Evolutionary conservation across 768 basidiomycete genomes (phyloP), one percentile per base, ranked within the genome.

Genomic region (Mycena capillaripes): DNA sequence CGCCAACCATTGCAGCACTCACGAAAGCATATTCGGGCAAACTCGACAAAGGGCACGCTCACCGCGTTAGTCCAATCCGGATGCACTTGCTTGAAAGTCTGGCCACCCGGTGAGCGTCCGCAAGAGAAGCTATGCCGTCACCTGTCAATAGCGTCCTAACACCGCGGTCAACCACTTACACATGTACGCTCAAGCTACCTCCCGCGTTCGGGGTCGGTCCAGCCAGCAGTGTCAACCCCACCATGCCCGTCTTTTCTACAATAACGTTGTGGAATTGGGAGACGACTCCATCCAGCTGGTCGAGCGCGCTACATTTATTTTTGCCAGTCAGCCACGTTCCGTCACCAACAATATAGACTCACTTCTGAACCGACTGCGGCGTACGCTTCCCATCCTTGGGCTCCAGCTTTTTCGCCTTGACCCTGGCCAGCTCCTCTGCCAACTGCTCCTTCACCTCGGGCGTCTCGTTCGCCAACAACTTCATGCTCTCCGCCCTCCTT

Each of bases 51-150:
- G 3, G 1, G 21, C 11, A 12, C 6, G n/a, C 48, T 27, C 30
- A 61, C 48, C 29, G 16, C 25, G 0, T 10, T 36, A 5, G 60
- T 27, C 66, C 67, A 69, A 29, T 38, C n/a, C 0, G 59, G 59
- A 44, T 69, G 67, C 2, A 58, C 36, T 7, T 69, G 48, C 29
- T 53, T 60, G 59, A 69, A 69, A 16, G 19, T 40, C 12, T 52
- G 23, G 34, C 67, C 66, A 1, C 25, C 23, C 1, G 56, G 32
- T 10, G 57, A 23, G 2, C n/a, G 11, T 21, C 67, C 67, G 21
- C 8, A 61, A 27, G 46, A 53, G 38, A 25, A 40, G 21, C 67
- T 69, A 32, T 29, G 19, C 30, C 32, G 29, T 8, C 32, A 57
- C 42, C 17, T 10, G 19, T 58, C 56, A 34, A 38, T 9, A 19